Conservation (phyloP, 345 rosid genomes). For the Citrus australasica region DNA sequence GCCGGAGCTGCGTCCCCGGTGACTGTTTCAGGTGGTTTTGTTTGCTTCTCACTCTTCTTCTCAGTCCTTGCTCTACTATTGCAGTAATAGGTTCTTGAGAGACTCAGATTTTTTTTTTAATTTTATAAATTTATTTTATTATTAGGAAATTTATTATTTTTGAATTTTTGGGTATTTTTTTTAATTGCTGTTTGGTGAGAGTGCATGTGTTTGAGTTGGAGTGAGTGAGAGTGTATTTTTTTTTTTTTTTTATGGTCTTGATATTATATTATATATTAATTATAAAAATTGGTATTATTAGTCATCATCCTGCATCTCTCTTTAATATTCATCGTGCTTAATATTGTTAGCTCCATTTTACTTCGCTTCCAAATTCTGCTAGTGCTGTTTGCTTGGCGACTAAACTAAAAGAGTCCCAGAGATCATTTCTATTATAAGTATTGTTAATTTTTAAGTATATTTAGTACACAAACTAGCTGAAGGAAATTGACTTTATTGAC, state of each 20-base stretch:
- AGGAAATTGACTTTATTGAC: too few relatives aligned
- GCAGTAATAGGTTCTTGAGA: background rate
- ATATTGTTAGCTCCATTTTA: too few relatives aligned
- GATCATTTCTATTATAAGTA: too few relatives aligned
- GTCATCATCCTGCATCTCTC: background rate
- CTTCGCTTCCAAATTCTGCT: too few relatives aligned
- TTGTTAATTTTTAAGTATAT: too few relatives aligned
- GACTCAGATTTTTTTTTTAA: background rate
- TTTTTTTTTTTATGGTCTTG: background rate
- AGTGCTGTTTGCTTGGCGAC: too few relatives aligned
- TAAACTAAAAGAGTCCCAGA: too few relatives aligned
- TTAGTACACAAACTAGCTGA: too few relatives aligned
- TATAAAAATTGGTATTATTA: background rate
- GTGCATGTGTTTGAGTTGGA: background rate
- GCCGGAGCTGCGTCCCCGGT: too few relatives aligned
- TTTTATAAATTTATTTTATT: background rate
- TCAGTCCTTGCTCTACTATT: background rate
- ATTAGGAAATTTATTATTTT: background rate
- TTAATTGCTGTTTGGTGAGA: background rate
- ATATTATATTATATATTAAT: background rate
- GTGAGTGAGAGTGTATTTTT: background rate
- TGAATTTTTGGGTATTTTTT: background rate
- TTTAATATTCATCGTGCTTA: too few relatives aligned
- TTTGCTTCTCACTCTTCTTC: too few relatives aligned
- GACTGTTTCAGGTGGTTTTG: too few relatives aligned